Conservation (phyloP, 1,284 basidiomycete species). For the Takashimella tepidaria region DNA sequence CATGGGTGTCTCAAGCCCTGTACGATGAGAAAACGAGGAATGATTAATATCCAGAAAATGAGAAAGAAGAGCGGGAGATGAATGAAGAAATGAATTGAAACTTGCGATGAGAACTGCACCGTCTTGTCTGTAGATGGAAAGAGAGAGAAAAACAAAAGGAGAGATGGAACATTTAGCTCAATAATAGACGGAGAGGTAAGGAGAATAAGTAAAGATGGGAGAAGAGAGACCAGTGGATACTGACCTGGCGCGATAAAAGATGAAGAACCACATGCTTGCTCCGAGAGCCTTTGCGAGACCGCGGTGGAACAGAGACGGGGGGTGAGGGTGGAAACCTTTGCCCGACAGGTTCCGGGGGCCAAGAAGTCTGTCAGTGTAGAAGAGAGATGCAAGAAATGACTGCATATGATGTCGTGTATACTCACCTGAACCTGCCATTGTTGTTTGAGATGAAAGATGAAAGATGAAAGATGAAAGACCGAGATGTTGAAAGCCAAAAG, state of each 20-base stretch:
- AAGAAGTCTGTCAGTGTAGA: conserved; percentile 4
- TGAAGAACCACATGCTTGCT: conserved; percentile 96
- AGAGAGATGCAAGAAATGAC: too few relatives aligned
- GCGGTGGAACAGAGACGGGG: conserved; percentile 68
- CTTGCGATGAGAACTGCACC: conserved; percentile 51
- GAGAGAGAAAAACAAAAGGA: neutral
- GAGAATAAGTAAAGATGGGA: conserved; percentile 9
- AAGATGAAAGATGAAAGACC: too few relatives aligned
- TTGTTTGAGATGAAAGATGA: conserved; percentile 1
- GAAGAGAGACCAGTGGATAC: conserved; percentile 36
- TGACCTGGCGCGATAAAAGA: conserved; percentile 87
- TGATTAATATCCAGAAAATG: neutral
- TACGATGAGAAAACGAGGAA: neutral
- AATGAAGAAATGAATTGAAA: conserved; percentile 9
- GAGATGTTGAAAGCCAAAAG: too few relatives aligned
- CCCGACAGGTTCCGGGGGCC: conserved; percentile 7
- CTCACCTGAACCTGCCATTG: conserved; percentile 35
- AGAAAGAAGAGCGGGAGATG: neutral
- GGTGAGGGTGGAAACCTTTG: conserved; percentile 75
- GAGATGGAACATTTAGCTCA: neutral
- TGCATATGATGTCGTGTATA: too few relatives aligned
- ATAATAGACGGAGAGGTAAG: neutral
- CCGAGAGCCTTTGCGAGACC: conserved; percentile 78
- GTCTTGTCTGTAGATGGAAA: conserved; percentile 47
- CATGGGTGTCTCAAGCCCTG: conserved; percentile 53